These are phyloP conservation scores for Candida ulmi DNA, from an alignment of 805 yeast species.

Conservation along the genomic window DNA sequence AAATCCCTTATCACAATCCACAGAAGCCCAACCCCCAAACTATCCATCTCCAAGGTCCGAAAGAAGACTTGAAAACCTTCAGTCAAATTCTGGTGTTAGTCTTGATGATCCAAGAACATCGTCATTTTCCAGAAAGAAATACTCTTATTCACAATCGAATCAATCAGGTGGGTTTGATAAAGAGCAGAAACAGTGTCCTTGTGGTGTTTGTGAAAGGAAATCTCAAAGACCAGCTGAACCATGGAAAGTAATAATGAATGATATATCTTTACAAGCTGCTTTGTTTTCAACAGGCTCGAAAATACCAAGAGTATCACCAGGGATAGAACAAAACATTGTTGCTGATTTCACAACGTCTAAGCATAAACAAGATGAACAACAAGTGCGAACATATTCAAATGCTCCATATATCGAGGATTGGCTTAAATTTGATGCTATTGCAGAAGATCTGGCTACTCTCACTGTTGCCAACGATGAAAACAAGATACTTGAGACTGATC, in stretches of 20 bases:
- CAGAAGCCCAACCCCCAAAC: too few relatives aligned
- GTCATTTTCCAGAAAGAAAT: constrained; percentile 10
- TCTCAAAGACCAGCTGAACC: constrained; percentile 11
- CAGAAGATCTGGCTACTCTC: constrained; percentile 2
- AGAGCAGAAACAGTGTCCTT: constrained; percentile 2
- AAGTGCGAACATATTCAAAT: too few relatives aligned
- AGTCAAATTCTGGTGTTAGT: background rate
- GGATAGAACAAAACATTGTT: constrained; percentile 5
- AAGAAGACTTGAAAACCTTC: background rate
- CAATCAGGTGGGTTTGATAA: constrained; percentile 1
- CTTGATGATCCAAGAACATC: constrained; percentile 3
- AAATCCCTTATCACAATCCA: background rate
- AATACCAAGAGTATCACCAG: constrained; percentile 1
- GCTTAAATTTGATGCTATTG: constrained; percentile 2
- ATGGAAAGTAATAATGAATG: constrained; percentile 30
- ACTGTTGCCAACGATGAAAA: constrained; percentile 13
- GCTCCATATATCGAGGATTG: too few relatives aligned
- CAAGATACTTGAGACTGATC: constrained; percentile 11
- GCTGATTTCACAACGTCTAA: constrained; percentile 22
- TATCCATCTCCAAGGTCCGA: too few relatives aligned
- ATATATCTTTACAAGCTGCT: constrained; percentile 34
- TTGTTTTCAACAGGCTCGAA: constrained; percentile 28
- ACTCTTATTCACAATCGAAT: constrained; percentile 3
- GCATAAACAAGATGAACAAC: too few relatives aligned
- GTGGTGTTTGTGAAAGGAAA: constrained; percentile 3